Evolutionary conservation across 495 filamentous ascomycete genomes (phyloP).

Genomic region (Penicillium arizonense): DNA sequence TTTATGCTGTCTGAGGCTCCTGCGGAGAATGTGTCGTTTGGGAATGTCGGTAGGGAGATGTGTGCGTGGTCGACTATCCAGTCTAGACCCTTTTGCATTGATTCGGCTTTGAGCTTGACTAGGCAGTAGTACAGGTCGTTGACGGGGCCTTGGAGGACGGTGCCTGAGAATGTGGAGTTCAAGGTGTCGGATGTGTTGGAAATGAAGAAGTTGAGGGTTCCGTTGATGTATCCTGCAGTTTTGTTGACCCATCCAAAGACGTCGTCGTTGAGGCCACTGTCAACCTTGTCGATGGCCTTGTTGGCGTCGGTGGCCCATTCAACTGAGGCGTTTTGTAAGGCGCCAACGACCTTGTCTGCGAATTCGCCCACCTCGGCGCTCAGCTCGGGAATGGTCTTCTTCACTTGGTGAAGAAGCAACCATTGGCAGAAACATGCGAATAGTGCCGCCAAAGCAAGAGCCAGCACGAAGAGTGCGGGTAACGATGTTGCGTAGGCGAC

Average conservation of each 20-base stretch:
- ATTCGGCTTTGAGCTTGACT: slow-evolving; percentile 69
- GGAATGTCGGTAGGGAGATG: slow-evolving; percentile 73
- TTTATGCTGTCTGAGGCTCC: slow-evolving; percentile 67
- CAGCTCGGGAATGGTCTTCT: slow-evolving; percentile 74
- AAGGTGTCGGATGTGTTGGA: slow-evolving; percentile 68
- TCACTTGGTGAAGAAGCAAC: slow-evolving; percentile 68
- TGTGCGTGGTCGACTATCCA: slow-evolving; percentile 88
- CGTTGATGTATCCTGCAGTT: slow-evolving; percentile 75
- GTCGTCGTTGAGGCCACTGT: slow-evolving; percentile 74
- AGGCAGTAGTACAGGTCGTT: slow-evolving; percentile 72
- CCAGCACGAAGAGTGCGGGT: slow-evolving; percentile 83
- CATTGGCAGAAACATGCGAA: slow-evolving; percentile 83
- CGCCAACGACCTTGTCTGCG: slow-evolving; percentile 71
- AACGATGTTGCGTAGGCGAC: slow-evolving; percentile 83
- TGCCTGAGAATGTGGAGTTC: slow-evolving; percentile 75
- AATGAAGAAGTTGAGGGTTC: slow-evolving; percentile 81
- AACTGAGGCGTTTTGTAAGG: slow-evolving; percentile 68
- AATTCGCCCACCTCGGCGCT: slow-evolving; percentile 77
- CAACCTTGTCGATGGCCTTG: slow-evolving; percentile 62
- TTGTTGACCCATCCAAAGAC: slow-evolving; percentile 87
- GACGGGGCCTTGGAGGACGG: slow-evolving; percentile 70
- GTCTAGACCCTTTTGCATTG: slow-evolving; percentile 78
- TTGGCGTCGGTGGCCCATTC: slow-evolving; percentile 80
- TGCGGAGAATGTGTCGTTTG: slow-evolving; percentile 77
- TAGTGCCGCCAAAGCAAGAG: slow-evolving; percentile 81